Conservation (phyloP, 805 yeast genomes). For the Kodamaea leandrae region DNA sequence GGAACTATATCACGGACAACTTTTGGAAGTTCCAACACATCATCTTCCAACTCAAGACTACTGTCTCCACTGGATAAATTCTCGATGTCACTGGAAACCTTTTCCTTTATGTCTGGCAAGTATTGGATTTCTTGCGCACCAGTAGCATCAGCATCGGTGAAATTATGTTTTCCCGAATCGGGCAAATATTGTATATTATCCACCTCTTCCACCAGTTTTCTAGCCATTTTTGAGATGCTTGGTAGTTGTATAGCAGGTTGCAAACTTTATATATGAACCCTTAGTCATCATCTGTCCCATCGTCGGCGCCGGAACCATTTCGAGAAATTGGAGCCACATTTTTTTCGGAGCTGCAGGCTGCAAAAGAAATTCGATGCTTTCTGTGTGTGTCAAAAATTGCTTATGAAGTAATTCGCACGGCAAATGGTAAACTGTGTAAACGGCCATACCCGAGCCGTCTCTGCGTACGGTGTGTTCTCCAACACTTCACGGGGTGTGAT, state of each 20-base stretch:
- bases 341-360: background rate
- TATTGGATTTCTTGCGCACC: slow-evolving; percentile 6
- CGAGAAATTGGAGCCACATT: slow-evolving; percentile 1
- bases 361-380: background rate
- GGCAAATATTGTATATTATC: background rate
- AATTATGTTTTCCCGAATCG: background rate
- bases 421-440: no score
- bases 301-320: no score
- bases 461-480: no score
- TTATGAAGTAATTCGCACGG: no score
- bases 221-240: background rate
- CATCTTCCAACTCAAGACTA: slow-evolving; percentile 11
- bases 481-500: no score
- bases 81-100: slow-evolving; percentile 8
- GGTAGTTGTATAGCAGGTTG: background rate
- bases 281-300: no score
- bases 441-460: no score
- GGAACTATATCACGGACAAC: slow-evolving; percentile 32
- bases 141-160: background rate
- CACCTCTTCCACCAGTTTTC: background rate
- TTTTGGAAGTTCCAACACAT: slow-evolving; percentile 26
- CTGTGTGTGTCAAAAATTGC: no score
- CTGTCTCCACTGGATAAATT: slow-evolving; percentile 7
- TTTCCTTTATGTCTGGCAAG: slow-evolving; percentile 10
- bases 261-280: background rate